These are phyloP conservation scores for Huntiella savannae DNA, from an alignment of 2,329 filamentous ascomycete species.

Conservation along the genomic window DNA sequence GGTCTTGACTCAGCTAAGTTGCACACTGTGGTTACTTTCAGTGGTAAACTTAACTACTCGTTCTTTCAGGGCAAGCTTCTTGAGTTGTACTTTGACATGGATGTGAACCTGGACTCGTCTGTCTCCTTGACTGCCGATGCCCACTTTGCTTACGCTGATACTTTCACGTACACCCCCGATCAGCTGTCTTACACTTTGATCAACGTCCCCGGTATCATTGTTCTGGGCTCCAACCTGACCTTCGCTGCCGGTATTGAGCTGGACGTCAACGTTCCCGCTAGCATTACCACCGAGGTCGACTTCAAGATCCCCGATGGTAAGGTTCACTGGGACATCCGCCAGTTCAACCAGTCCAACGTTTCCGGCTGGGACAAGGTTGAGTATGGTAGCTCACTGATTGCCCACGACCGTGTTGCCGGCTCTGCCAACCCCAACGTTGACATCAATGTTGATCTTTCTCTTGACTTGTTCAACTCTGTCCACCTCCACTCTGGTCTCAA, in stretches of 20 bases:
- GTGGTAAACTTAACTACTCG: conserved; percentile 19
- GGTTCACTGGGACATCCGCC: conserved; percentile 22
- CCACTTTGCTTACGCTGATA: conserved; percentile 18
- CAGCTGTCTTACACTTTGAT: conserved; percentile 20
- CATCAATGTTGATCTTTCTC: conserved; percentile 18
- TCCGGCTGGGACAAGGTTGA: conserved; percentile 20
- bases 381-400: conserved; percentile 19
- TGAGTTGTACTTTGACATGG: conserved; percentile 24
- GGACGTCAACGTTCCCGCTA: conserved; percentile 18
- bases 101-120: conserved; percentile 20
- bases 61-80: background rate
- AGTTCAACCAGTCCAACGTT: conserved; percentile 15
- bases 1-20: conserved; percentile 20
- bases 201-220: conserved; percentile 22
- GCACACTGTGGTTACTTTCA: conserved; percentile 21
- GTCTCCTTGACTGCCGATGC: conserved; percentile 20
- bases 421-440: conserved; percentile 16
- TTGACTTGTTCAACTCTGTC: conserved; percentile 18
- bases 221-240: conserved; percentile 20
- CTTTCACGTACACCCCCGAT: conserved; percentile 18
- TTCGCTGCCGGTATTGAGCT: conserved; percentile 21
- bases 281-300: conserved; percentile 17
- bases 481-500: background rate
- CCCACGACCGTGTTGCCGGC: conserved; percentile 17
- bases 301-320: conserved; percentile 19